Evolutionary conservation across 2,329 filamentous ascomycete species (phyloP), one percentile per base, ranked within the genome.

Genomic region (Colletotrichum sp.): DNA sequence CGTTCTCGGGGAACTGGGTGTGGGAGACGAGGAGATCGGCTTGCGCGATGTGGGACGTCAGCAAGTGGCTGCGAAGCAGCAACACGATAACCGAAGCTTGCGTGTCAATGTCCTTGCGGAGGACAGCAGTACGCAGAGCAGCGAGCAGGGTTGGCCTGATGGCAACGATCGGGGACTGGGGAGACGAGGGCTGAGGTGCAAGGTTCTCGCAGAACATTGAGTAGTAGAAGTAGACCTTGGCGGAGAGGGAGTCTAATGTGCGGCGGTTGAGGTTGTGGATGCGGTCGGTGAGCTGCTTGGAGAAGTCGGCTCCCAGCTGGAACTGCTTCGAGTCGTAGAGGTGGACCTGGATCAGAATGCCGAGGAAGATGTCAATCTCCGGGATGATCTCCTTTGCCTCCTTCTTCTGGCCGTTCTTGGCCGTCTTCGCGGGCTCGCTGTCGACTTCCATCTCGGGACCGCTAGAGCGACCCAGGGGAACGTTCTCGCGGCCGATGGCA

Each of bases 211-310:
- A 95, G 89, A 99, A 99, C 81, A 99, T 90, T 28, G 95, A 95
- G 87, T 95, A 98, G 90, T 99, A 99, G 87, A 98, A 99, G 90
- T 98, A 99, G 78, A 96, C 96, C 86, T 98, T 98, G 79, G 96
- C 96, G 75, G 96, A 95, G 75, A 99, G 92, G 66, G 96, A 96
- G 85, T 99, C 97, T 78, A 99, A 89, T 28, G 97, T 99, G 81
- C 97, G 93, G 78, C 97, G 94, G 89, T 99, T 99, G 83, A 98
- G 90, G 69, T 93, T 90, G 82, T 98, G 95, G 84, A 99, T 93
- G 83, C 94, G 94, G 83, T 96, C 95, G 68, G 96, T 93, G 70
- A 99, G 90, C 80, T 93, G 92, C 79, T 92, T 92, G 34, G 97
- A 99, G 87, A 99, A 98, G 76, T 95, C 91, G 78, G 93, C 93